These are phyloP conservation scores for Pisolithus microcarpus DNA, from an alignment of 768 basidiomycete genomes.

Conservation along the genomic window DNA sequence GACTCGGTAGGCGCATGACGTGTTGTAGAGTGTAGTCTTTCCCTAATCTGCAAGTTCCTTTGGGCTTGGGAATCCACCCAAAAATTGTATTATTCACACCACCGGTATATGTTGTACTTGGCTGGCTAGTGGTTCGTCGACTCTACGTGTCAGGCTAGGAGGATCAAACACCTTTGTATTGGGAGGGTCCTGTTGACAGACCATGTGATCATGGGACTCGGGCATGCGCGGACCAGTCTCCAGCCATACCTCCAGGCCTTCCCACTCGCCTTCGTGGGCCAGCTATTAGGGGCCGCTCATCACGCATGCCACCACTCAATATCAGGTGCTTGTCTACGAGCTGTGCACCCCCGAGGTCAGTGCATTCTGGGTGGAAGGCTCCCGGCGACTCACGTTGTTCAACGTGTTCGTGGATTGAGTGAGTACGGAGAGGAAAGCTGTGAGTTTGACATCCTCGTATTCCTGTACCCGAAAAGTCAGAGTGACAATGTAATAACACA, in stretches of 20 bases:
- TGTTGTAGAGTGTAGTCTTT: constrained; percentile 29
- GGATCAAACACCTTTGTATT: too few species aligned
- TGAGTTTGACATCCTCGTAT: constrained; percentile 92
- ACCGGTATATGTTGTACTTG: too few species aligned
- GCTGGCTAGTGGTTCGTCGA: too few species aligned
- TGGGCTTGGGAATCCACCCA: neutral
- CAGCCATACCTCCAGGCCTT: constrained; percentile 37
- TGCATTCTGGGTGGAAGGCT: neutral
- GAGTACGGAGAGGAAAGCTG: constrained; percentile 77
- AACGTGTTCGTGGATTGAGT: constrained; percentile 84
- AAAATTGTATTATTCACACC: neutral
- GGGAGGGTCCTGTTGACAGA: too few species aligned
- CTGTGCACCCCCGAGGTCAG: constrained; percentile 24
- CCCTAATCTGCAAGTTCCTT: constrained; percentile 12
- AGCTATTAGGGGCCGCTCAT: constrained; percentile 40
- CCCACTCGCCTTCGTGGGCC: constrained; percentile 45
- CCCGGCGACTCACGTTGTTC: constrained; percentile 64
- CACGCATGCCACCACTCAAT: constrained; percentile 48
- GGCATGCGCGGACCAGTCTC: constrained; percentile 54
- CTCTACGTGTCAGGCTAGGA: too few species aligned
- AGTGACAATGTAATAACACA: neutral
- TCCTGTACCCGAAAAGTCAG: constrained; percentile 46
- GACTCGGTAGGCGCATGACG: constrained; percentile 71
- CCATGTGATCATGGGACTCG: constrained; percentile 1
- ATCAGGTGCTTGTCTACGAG: constrained; percentile 75